A percentile compares a stretch with the other conserved stretches of the same genome.
Evolutionary conservation across 805 yeast species (phyloP).

Genomic region (Wickerhamomyces kurtzmanii): DNA sequence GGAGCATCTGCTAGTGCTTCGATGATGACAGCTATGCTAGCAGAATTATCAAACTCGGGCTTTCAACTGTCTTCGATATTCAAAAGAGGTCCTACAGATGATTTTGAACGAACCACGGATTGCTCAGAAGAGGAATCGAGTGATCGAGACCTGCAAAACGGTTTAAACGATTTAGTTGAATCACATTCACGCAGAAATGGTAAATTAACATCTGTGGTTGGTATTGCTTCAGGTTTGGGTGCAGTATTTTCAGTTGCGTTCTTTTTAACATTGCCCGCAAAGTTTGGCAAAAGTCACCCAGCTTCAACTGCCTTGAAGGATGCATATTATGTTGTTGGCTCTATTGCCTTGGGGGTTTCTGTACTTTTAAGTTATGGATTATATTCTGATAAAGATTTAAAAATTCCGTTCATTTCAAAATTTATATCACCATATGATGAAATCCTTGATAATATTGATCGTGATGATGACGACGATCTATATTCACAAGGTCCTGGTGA

Average conservation of each 20-base stretch:
- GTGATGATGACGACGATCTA: slow-evolving; percentile 16
- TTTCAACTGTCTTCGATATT: slow-evolving; percentile 18
- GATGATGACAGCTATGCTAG: slow-evolving; percentile 51
- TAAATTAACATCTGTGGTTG: slow-evolving; percentile 49
- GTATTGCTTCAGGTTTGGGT: slow-evolving; percentile 55
- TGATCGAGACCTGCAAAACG: slow-evolving; percentile 8
- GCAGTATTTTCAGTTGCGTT: slow-evolving; percentile 53
- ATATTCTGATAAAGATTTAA: slow-evolving; percentile 30
- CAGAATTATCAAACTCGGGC: slow-evolving; percentile 42
- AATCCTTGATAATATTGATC: slow-evolving; percentile 20
- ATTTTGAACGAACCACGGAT: slow-evolving; percentile 1
- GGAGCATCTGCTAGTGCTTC: slow-evolving; percentile 49
- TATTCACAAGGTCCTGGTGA: slow-evolving; percentile 3
- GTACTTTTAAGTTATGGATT: slow-evolving; percentile 29
- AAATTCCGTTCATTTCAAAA: slow-evolving; percentile 14
- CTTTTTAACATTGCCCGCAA: slow-evolving; percentile 47
- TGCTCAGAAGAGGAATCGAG: slow-evolving; percentile 4
- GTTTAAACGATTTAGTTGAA: slow-evolving; percentile 8
- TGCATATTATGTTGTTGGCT: slow-evolving; percentile 41
- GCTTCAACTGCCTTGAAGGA: slow-evolving; percentile 35
- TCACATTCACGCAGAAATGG: slow-evolving; percentile 34
- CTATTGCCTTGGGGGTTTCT: slow-evolving; percentile 27
- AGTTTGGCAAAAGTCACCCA: slow-evolving; percentile 26
- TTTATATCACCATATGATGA: slow-evolving; percentile 19
- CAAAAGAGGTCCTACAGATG: slow-evolving; percentile 3